A percentile compares a stretch with the other conserved stretches of the same genome.
These are phyloP conservation scores for Fusarium sp. DNA, from an alignment of 2,329 filamentous ascomycete species.

Conservation along the genomic window DNA sequence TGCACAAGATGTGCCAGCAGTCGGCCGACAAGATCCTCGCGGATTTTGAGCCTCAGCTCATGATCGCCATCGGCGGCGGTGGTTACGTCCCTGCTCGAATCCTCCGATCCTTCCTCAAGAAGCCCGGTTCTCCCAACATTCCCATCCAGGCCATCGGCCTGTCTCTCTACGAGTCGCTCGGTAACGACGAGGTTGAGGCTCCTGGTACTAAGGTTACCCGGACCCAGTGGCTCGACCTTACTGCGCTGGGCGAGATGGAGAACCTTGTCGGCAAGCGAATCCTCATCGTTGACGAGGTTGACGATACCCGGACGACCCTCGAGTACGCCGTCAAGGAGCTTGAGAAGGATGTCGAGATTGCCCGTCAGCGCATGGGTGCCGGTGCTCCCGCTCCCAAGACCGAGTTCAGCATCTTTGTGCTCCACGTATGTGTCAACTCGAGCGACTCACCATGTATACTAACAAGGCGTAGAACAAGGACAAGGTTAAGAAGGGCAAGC, in stretches of 20 bases:
- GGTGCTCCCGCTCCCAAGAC: slow-evolving; percentile 70
- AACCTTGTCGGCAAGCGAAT: slow-evolving; percentile 45
- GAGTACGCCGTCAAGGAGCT: slow-evolving; percentile 94
- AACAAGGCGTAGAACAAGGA: slow-evolving; percentile 81
- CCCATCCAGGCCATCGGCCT: slow-evolving; percentile 99
- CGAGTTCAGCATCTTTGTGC: slow-evolving; percentile 92
- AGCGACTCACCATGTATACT: neutral
- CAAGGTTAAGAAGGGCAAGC: slow-evolving; percentile 90
- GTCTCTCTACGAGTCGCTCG: slow-evolving; percentile 92
- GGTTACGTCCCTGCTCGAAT: slow-evolving; percentile 98
- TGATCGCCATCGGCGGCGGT: slow-evolving; percentile 98
- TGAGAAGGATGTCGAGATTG: slow-evolving; percentile 90
- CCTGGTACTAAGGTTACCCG: slow-evolving; percentile 93
- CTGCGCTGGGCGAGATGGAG: slow-evolving; percentile 78
- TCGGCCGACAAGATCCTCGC: slow-evolving; percentile 83
- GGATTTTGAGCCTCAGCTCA: slow-evolving; percentile 91
- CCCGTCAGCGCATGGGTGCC: slow-evolving; percentile 77
- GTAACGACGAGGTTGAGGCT: slow-evolving; percentile 70
- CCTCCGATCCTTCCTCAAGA: slow-evolving; percentile 96
- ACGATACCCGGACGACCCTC: slow-evolving; percentile 92
- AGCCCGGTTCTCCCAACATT: slow-evolving; percentile 88
- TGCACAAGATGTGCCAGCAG: slow-evolving; percentile 96
- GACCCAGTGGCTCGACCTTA: slow-evolving; percentile 97
- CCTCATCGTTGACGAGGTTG: slow-evolving; percentile 70
- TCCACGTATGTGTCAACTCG: slow-evolving; percentile 73